Percentiles rank a stretch among this genome's conserved stretches.
Evolutionary conservation across 805 yeast genomes (phyloP).

Genomic region (Starmerella stigmatis): DNA sequence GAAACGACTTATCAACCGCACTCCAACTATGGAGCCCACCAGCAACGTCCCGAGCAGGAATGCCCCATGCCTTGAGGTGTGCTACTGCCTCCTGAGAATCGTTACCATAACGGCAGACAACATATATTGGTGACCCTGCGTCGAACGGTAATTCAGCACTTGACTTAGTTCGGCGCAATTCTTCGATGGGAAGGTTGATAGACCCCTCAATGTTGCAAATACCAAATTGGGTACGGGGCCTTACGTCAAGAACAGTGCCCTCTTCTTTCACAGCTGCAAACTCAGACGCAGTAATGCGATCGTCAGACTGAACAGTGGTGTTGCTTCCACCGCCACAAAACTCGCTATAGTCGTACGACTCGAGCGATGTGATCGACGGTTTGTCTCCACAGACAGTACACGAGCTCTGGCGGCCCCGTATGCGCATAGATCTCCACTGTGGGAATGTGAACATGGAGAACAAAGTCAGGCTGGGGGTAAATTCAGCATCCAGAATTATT

Average conservation of each 20-base stretch:
- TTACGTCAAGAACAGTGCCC: constrained; percentile 55
- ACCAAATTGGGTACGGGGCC: constrained; percentile 66
- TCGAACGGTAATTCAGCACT: constrained; percentile 23
- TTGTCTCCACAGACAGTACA: constrained; percentile 58
- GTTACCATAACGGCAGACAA: constrained; percentile 80
- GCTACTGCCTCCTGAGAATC: constrained; percentile 75
- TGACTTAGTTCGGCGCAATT: constrained; percentile 31
- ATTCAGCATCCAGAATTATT: constrained; percentile 49
- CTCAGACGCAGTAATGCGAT: constrained; percentile 28
- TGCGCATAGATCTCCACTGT: constrained; percentile 56
- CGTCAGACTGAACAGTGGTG: constrained; percentile 31
- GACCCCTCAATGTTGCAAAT: constrained; percentile 54
- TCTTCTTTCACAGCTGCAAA: constrained; percentile 8
- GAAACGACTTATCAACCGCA: constrained; percentile 48
- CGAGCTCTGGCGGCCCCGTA: constrained; percentile 52
- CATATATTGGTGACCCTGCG: constrained; percentile 36
- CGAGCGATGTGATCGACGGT: constrained; percentile 45
- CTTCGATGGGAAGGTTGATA: constrained; percentile 52
- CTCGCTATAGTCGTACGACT: constrained; percentile 47
- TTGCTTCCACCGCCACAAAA: constrained; percentile 53
- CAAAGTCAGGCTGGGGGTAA: constrained; percentile 47
- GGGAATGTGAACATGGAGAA: constrained; percentile 47
- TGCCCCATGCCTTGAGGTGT: constrained; percentile 41
- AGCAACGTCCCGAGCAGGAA: constrained; percentile 51
- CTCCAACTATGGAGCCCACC: constrained; percentile 77